phyloP scores from a whole-genome alignment of 352 stramenopile genomes.

The Globisporangium perplexum region DNA sequence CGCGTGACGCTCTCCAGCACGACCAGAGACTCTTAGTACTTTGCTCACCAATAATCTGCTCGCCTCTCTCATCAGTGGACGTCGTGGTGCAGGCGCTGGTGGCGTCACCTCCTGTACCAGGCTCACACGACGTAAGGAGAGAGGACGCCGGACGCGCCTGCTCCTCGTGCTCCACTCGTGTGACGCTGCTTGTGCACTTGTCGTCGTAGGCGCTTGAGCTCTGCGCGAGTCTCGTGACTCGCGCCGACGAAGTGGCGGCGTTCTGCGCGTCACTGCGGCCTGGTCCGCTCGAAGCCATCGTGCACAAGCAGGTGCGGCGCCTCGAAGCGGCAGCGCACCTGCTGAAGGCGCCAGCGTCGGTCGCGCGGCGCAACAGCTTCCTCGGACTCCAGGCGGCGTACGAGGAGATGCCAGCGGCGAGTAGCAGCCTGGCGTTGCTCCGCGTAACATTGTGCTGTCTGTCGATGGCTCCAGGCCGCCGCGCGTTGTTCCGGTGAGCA shows the following conservation, averaged over 20 bases:
- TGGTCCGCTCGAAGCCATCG: conserved; percentile 40
- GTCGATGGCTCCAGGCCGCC: conserved; percentile 1
- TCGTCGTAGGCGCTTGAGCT: conserved; percentile 20
- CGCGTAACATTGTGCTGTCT: not conserved
- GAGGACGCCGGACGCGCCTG: not conserved
- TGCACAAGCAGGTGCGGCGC: conserved; percentile 36
- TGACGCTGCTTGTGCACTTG: not conserved
- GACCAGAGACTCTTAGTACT: too few species aligned
- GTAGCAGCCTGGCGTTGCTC: not conserved
- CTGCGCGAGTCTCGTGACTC: conserved; percentile 28
- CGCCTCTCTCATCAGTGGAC: conserved; percentile 6
- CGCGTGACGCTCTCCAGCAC: not conserved
- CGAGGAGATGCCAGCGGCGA: not conserved
- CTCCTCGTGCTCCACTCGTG: not conserved
- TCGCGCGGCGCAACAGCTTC: not conserved
- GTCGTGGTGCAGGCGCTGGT: conserved; percentile 9
- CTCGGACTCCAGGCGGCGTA: conserved; percentile 4
- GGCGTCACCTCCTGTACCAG: conserved; percentile 4
- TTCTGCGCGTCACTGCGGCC: conserved; percentile 35
- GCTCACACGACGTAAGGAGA: conserved; percentile 4
- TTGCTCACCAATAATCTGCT: not conserved
- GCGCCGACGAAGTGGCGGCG: conserved; percentile 35
- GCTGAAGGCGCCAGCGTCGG: conserved; percentile 13
- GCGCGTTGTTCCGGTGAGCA: conserved; percentile 3
- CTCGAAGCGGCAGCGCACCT: conserved; percentile 25